Conservation (phyloP, 2,329 filamentous ascomycete species). For the Trichoderma breve region DNA sequence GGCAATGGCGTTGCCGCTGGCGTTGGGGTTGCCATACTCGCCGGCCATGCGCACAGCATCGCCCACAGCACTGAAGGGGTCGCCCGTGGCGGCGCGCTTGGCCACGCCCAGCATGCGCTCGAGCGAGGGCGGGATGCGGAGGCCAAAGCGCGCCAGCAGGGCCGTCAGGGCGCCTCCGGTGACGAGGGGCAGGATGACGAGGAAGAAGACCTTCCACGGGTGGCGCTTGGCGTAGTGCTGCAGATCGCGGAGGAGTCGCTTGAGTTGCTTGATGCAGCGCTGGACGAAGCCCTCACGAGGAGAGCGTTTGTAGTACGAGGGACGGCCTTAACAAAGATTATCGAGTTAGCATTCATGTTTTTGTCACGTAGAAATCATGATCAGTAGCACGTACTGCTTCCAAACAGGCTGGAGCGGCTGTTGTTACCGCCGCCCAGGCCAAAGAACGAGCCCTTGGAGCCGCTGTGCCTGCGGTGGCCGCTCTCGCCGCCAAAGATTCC, state of each 20-base stretch:
- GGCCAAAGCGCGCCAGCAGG: conserved; percentile 73
- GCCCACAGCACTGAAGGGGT: conserved; percentile 49
- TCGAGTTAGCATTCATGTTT: neutral
- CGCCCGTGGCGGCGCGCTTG: conserved; percentile 47
- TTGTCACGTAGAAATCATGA: too few relatives aligned
- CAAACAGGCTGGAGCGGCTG: conserved; percentile 48
- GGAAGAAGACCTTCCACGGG: conserved; percentile 82
- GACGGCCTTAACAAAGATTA: conserved; percentile 40
- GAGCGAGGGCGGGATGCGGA: conserved; percentile 67
- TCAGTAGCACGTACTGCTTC: conserved; percentile 42
- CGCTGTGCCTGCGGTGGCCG: conserved; percentile 40
- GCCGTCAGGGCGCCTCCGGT: conserved; percentile 79
- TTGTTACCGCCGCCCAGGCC: conserved; percentile 44
- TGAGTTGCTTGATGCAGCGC: conserved; percentile 71
- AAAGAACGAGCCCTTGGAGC: conserved; percentile 48
- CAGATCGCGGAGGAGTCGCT: conserved; percentile 76
- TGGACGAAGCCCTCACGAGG: conserved; percentile 77
- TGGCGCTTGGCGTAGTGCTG: conserved; percentile 78
- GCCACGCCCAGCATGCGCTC: conserved; percentile 58
- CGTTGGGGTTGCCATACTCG: conserved; percentile 28
- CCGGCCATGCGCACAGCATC: conserved; percentile 56
- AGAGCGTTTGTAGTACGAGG: conserved; percentile 74
- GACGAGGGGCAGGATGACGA: conserved; percentile 83
- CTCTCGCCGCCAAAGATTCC: conserved; percentile 36
- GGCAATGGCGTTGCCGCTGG: neutral